Conservation (phyloP, 345 rosid genomes). For the Sisymbrium irio region DNA sequence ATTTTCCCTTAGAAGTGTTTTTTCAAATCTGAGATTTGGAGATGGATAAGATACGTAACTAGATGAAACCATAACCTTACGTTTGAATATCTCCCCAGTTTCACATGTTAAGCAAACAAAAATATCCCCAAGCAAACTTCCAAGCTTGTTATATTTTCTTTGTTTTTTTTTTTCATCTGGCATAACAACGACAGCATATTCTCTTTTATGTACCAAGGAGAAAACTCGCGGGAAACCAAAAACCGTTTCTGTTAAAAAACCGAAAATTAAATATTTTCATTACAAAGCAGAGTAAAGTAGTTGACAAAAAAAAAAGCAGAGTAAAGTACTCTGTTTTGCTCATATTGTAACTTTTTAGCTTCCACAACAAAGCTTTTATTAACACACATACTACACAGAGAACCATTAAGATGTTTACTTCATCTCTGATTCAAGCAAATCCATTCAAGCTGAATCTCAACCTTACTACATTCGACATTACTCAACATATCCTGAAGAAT, state of each 20-base stretch:
- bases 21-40: constrained; percentile 17
- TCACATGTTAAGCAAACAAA: constrained; percentile 18
- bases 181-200: constrained; percentile 19
- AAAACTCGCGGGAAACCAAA: constrained; percentile 29
- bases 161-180: neutral
- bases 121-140: constrained; percentile 29
- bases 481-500: constrained; percentile 50
- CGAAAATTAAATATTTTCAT: constrained; percentile 7
- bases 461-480: constrained; percentile 61
- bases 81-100: constrained; percentile 32
- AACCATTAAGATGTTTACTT: neutral
- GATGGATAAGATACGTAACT: constrained; percentile 33
- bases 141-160: constrained; percentile 14
- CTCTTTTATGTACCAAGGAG: neutral
- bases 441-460: constrained; percentile 67
- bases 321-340: constrained; percentile 17
- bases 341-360: neutral
- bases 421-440: constrained; percentile 23
- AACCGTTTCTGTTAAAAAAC: neutral
- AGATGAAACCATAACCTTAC: constrained; percentile 40
- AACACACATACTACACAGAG: neutral
- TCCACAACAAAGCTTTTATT: neutral
- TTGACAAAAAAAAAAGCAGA: no score
- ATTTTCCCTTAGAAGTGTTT: neutral
- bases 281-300: constrained; percentile 16